phyloP scores from a whole-genome alignment of 768 basidiomycete species.

The Kwoniella sp. region DNA sequence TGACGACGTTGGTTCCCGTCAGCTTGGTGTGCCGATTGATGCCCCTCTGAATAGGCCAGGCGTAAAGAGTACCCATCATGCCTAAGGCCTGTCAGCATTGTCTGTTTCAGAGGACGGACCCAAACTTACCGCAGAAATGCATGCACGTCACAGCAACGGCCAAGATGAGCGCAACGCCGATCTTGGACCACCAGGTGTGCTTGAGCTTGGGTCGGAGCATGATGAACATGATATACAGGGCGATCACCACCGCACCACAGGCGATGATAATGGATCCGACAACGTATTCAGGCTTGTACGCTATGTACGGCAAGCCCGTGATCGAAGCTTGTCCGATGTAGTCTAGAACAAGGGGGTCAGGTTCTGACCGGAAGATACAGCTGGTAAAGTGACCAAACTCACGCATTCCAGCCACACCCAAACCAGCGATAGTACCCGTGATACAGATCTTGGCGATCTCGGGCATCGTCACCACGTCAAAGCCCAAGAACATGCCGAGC shows the following conservation, averaged over 20 bases:
- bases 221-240: slow-evolving; percentile 52
- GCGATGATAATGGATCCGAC: slow-evolving; percentile 50
- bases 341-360: slow-evolving; percentile 18
- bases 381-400: slow-evolving; percentile 16
- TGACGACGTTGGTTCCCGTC: slow-evolving; percentile 42
- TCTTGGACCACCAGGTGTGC: slow-evolving; percentile 46
- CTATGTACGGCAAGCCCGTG: slow-evolving; percentile 46
- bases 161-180: slow-evolving; percentile 45
- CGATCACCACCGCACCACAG: slow-evolving; percentile 45
- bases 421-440: slow-evolving; percentile 47
- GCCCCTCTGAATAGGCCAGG: slow-evolving; percentile 24
- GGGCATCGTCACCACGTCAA: slow-evolving; percentile 43
- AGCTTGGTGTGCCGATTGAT: slow-evolving; percentile 23
- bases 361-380: not conserved
- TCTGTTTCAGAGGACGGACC: too few species aligned
- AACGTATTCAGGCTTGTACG: slow-evolving; percentile 41
- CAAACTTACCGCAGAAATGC: slow-evolving; percentile 47
- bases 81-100: slow-evolving; percentile 18
- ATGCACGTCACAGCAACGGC: slow-evolving; percentile 46
- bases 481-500: slow-evolving; percentile 35
- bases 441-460: slow-evolving; percentile 47
- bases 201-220: slow-evolving; percentile 51
- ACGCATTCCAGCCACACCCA: slow-evolving; percentile 51
- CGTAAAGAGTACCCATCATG: slow-evolving; percentile 44
- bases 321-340: slow-evolving; percentile 51